Evolutionary conservation across 768 basidiomycete genomes (phyloP), one percentile per base, ranked within the genome.

Genomic region (Lactifluus rugatus): DNA sequence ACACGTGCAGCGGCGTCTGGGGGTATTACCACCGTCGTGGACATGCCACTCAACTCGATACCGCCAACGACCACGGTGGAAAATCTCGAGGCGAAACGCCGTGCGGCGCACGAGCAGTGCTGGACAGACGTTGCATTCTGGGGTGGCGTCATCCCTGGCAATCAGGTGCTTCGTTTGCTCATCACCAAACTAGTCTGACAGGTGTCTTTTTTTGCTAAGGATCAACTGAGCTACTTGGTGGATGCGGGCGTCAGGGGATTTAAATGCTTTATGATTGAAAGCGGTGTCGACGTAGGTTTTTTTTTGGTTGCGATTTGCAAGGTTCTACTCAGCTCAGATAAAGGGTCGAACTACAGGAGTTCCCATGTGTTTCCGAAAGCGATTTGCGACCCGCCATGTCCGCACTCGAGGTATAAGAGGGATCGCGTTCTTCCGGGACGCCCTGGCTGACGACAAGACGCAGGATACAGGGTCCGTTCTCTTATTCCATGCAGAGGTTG

Each of bases 31-130:
- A 91, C 92, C 6, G 75, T 98, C 21, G 85, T 97, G 32, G 96
- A 98, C 72, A 99, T 98, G 95, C 96, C 95, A 2, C 76, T 99
- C 54, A 97, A 99, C 71, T 95, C 93, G 2, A 89, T 98, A 54
- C 95, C 95, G 1, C 93, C 96, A 0, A 97, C 96, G 0, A 94
- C 92, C 1, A 93, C 91, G 0, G 79, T 92, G 8, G 73, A 73
- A 5, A 83, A 95, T 67, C 77, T 98, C 9, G 72, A 81, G 47
- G 65, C 73, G 26, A 98, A 98, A 74, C 78, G 82, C 5, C 67
- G 69, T 11, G 88, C 85, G 1, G 91, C 95, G 2, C 65, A 70
- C 49, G 82, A 81, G 2, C 85, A 93, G 66, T 88, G 85, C 66
- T 81, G 81, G 70, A 81, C 81, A 10, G 91, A 95, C 69, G 82